These are phyloP conservation scores for Starmerella lactis-condensi DNA, from an alignment of 805 yeast genomes.

Conservation along the genomic window DNA sequence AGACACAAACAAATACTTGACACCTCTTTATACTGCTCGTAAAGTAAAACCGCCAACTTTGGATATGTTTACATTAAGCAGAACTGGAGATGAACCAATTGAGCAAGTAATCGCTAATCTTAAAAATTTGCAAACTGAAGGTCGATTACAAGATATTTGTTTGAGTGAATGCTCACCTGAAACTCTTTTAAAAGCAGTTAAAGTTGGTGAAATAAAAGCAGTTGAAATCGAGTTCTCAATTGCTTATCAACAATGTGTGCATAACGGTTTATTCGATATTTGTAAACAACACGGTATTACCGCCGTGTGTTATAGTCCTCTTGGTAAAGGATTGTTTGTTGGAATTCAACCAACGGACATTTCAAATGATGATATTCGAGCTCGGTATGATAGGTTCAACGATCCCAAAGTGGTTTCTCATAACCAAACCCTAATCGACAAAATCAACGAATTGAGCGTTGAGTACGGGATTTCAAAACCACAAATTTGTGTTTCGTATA, in stretches of 20 bases:
- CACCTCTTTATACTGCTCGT: conserved; percentile 16
- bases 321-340: conserved; percentile 61
- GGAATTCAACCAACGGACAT: conserved; percentile 35
- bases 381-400: conserved; percentile 36
- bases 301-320: conserved; percentile 64
- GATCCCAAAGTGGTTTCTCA: conserved; percentile 33
- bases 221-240: conserved; percentile 70
- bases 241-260: conserved; percentile 39
- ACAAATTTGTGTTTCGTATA: conserved; percentile 56
- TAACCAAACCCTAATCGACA: conserved; percentile 34
- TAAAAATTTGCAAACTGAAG: conserved; percentile 16
- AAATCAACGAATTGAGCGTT: conserved; percentile 34
- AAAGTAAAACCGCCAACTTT: conserved; percentile 12
- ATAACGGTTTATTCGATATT: conserved; percentile 44
- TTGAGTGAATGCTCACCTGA: conserved; percentile 52
- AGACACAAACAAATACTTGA: conserved; percentile 18
- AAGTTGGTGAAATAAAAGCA: conserved; percentile 37
- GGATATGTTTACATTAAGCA: conserved; percentile 53
- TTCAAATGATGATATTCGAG: conserved; percentile 39
- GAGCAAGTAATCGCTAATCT: conserved; percentile 42
- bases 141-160: conserved; percentile 35
- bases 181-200: conserved; percentile 41
- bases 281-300: conserved; percentile 44
- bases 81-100: conserved; percentile 41
- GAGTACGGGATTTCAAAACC: conserved; percentile 33